Evolutionary conservation across 164 flowering plant species (phyloP), one percentile per base, ranked within the genome.

Genomic region (Annona squamosa): DNA sequence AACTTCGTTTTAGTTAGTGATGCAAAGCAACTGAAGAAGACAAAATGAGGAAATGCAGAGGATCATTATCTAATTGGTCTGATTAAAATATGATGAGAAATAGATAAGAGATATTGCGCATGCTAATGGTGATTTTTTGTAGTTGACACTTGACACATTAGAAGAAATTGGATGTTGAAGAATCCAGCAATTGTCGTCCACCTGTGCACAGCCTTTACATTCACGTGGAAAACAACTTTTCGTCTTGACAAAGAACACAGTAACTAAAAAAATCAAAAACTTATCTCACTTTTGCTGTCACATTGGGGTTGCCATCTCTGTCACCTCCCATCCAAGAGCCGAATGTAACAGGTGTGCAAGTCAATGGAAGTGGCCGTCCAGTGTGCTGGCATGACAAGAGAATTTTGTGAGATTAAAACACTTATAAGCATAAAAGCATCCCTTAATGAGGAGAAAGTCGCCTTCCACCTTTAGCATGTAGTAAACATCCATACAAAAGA

Each of bases 301-400:
- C 98, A 81, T 91, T 94, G 18, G 98, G 98, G 82, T 94, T 94
- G 80, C 98, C 98, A 85, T 94, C 98, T 83, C 97, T 85, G 79
- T 94, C 98, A 85, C 98, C 98, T 67, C 98, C 98, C 98, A 94
- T 94, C 98, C 98, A 94, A 74, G 98, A 92, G 26, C 97, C 97
- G 86, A 94, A 94, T 77, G 81, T 92, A 71, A 94, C 91, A 12
- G 97, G 97, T 10, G 97, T 90, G 78, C 90, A 85, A 67, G 93
- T 92, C 82, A 94, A 81, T 52, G 98, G 98, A 83, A 94, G 97
- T 46, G 97, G 85, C 69, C 75, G 86, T 71, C 97, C 97, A 68
- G 98, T 94, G 72, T 90, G 94, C 98, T 94, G 86, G 57, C 61
- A 41, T 75, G 44, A n/a, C 18, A n/a, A 44, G 9, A 37, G 17